Base-by-base conservation (phyloP, 768 basidiomycete species). In the Leccinum boreale region DNA sequence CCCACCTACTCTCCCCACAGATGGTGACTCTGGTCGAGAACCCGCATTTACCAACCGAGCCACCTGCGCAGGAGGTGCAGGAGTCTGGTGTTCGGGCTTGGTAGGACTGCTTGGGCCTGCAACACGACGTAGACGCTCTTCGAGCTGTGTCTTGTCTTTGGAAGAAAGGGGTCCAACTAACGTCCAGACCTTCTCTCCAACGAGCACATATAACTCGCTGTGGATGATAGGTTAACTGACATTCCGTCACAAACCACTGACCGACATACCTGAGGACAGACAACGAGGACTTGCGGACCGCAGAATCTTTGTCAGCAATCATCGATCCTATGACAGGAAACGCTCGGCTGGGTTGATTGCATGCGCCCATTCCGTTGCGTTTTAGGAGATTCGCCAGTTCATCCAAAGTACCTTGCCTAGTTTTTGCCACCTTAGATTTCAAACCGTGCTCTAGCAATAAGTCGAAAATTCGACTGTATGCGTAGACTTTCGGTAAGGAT, bases 61-160 rank as follows among this genome's bases (percentile, higher is more conserved):
- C 6, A 86, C 76, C 56, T 82, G 82, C 0, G 72, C 73, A n/a
- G 78, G 77, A 14, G 79, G 74, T 11, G 75, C 67, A 12, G 76
- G 67, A 21, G 78, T 67, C 61, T 78, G 79, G 15, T 78, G 77
- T 61, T 75, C 74, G 29, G 59, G 53, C 39, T 70, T 77, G 44
- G 69, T 70, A 26, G 79, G 79, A 55, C 66, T 69, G 62, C 82
- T 83, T 31, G 88, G 84, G 6, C 87, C 87, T 29, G 86, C 77
- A n/a, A 92, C 84, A 33, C 92, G 87, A 48, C 90, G 87, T 28
- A 97, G 75, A 8, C 92, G 83, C 67, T 95, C 94, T 71, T 96
- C 94, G 29, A 97, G 81, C 66, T 94, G 92, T 9, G 92, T 93
- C 67, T 90, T 94, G 67, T 95, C 94, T 71, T 96, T 96, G 5